phyloP scores from a whole-genome alignment of 2,329 filamentous ascomycete genomes.

The Lachnellula suecica region DNA sequence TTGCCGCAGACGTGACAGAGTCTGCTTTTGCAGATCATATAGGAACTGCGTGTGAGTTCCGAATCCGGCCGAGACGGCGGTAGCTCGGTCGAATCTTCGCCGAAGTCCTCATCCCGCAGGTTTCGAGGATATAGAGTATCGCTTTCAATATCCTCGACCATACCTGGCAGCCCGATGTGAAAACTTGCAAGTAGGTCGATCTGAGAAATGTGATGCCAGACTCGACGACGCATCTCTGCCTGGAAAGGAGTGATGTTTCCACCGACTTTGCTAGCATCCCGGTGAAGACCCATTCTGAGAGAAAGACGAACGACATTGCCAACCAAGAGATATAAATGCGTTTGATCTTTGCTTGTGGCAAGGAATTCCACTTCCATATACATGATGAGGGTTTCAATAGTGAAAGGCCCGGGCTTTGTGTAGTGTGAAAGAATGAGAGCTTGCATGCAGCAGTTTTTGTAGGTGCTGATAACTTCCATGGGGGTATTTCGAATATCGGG shows the following conservation, averaged over 20 bases:
- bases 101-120: conserved; percentile 65
- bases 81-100: conserved; percentile 51
- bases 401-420: conserved; percentile 46
- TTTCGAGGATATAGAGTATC: conserved; percentile 63
- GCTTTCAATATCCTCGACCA: conserved; percentile 62
- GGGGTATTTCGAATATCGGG: conserved; percentile 42
- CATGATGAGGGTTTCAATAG: conserved; percentile 50
- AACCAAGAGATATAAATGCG: conserved; percentile 53
- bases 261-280: conserved; percentile 43
- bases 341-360: conserved; percentile 48
- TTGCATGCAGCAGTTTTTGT: conserved; percentile 50
- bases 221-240: conserved; percentile 69
- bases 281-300: conserved; percentile 58
- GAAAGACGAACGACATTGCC: conserved; percentile 52
- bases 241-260: conserved; percentile 64
- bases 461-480: conserved; percentile 48
- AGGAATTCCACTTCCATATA: conserved; percentile 55
- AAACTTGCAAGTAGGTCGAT: conserved; percentile 66
- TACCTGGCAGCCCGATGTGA: conserved; percentile 66
- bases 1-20: conserved; percentile 49
- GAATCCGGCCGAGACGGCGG: conserved; percentile 55
- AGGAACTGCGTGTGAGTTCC: conserved; percentile 59
- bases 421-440: conserved; percentile 52
- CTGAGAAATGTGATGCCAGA: conserved; percentile 55
- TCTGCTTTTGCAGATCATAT: conserved; percentile 50